phyloP scores from a whole-genome alignment of 305 asterid genomes.

The Caryopteris hybrid region DNA sequence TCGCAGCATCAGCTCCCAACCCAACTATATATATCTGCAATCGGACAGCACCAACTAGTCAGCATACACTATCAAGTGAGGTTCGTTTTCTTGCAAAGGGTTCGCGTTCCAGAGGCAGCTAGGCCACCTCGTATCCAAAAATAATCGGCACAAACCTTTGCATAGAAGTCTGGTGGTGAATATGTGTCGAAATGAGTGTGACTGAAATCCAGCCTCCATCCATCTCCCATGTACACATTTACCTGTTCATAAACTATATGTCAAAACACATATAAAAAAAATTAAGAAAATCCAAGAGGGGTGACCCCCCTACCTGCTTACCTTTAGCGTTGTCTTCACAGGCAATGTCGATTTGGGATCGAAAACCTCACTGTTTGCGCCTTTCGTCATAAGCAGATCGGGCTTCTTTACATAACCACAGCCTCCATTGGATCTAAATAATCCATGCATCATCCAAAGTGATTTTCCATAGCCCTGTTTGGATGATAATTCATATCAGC shows the following conservation, averaged over 20 bases:
- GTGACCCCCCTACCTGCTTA: no score
- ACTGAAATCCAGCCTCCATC: slow-evolving; percentile 91
- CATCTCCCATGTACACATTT: slow-evolving; percentile 75
- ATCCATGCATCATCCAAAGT: slow-evolving; percentile 84
- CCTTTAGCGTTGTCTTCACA: slow-evolving; percentile 59
- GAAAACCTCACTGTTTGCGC: slow-evolving; percentile 43
- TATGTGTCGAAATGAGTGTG: slow-evolving; percentile 81
- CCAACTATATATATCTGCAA: slow-evolving; percentile 61
- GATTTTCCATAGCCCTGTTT: slow-evolving; percentile 77
- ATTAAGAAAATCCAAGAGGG: no score
- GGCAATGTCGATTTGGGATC: slow-evolving; percentile 63
- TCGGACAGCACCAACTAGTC: not conserved
- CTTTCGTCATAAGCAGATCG: slow-evolving; percentile 49
- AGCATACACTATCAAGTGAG: no score
- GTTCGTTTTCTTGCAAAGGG: no score
- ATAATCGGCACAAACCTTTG: slow-evolving; percentile 41
- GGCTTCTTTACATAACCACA: slow-evolving; percentile 85
- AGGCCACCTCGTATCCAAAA: no score
- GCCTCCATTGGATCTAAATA: slow-evolving; percentile 81
- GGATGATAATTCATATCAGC: no score
- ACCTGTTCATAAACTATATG: no score
- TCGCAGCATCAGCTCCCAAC: slow-evolving; percentile 57
- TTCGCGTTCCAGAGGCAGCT: no score
- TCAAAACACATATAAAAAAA: no score
- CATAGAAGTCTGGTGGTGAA: slow-evolving; percentile 86